These are phyloP conservation scores for Parachaetomium inaequale DNA, from an alignment of 495 filamentous ascomycete species.

Conservation along the genomic window DNA sequence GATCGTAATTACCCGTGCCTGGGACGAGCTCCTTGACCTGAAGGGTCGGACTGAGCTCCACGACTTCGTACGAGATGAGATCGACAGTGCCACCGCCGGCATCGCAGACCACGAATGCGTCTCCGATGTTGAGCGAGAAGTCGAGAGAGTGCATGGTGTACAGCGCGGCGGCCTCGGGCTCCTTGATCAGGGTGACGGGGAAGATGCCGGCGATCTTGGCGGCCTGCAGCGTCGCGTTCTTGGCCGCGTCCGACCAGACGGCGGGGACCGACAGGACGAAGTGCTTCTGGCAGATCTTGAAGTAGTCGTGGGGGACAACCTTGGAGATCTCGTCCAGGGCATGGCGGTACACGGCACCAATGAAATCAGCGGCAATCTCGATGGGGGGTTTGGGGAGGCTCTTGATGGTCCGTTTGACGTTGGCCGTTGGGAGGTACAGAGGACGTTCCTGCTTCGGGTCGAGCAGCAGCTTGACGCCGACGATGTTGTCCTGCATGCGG, in stretches of 20 bases:
- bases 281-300: constrained; percentile 1
- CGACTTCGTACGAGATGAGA: background rate
- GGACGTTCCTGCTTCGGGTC: background rate
- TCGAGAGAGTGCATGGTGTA: background rate
- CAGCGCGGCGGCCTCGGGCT: background rate
- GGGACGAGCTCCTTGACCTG: background rate
- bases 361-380: background rate
- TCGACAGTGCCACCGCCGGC: background rate
- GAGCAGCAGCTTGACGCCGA: constrained; percentile 2
- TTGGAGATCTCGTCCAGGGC: background rate
- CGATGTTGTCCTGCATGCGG: background rate
- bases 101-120: background rate
- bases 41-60: background rate
- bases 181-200: background rate
- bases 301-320: background rate
- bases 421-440: background rate
- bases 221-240: background rate
- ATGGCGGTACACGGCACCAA: background rate
- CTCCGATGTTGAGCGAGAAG: background rate
- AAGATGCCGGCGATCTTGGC: background rate
- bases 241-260: background rate
- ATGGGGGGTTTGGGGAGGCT: background rate
- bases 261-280: background rate
- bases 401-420: background rate
- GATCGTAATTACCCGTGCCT: background rate